Base-by-base conservation (phyloP, 2,329 filamentous ascomycete genomes). In the Neonectria neomacrospora region DNA sequence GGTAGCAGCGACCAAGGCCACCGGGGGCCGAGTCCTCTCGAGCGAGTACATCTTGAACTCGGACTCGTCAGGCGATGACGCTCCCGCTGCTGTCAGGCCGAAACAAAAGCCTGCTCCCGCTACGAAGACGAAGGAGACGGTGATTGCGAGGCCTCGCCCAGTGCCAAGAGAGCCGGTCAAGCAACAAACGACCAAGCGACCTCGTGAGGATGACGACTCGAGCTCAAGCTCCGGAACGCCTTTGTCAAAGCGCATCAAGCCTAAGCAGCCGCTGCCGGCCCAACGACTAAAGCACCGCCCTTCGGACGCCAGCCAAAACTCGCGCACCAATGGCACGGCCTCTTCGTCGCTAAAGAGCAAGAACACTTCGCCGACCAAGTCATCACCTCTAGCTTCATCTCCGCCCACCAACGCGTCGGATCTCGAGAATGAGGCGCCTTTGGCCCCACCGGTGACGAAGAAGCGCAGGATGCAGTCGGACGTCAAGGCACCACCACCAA, bases 331-430 rank as follows among this genome's bases (percentile, higher is more conserved):
- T 2, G 65, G 63, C 14, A 70, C 64, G 9, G 74, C 68, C 26
- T 79, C 79, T 2, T 80, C 83, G 6, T 81, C 82, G 1, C 75
- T 79, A 50, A 85, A 81, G 73, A 80, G 78, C 72, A 86, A 86
- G 75, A 79, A 82, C 65, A 88, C 83, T 0, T 88, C 86, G 7
- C 87, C 86, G 0, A 80, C 81, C 54, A 90, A 90, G 73, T 90
- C 88, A 2, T 90, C 88, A 10, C 88, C 88, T 4, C 79, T 90
- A 18, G 87, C 87, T n/a, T 87, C 87, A 1, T 90, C 88, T 7
- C 87, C 88, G 12, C 88, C 88, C 0, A 89, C 88, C 8, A 90
- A 90, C 66, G 88, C 87, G 1, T 89, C 87, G 1, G 88, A 90
- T 61, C 77, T 89, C 39, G 87, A 88, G 30, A 79, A 83, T 67